These are phyloP conservation scores for Acanthamoeba lenticulata DNA, from an alignment of 208 protist genomes.

Conservation along the genomic window DNA sequence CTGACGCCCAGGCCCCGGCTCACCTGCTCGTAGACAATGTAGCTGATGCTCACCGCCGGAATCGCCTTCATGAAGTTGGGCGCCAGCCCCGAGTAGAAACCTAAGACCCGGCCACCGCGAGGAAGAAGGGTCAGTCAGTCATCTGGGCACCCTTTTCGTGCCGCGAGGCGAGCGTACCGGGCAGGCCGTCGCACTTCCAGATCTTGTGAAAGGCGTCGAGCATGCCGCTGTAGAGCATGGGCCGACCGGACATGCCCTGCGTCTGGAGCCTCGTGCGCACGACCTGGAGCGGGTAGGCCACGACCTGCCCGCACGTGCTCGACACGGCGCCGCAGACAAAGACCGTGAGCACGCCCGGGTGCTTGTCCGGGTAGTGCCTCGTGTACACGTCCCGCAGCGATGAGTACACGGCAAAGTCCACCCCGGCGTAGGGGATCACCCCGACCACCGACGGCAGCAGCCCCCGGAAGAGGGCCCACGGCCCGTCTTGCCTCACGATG, in stretches of 20 bases:
- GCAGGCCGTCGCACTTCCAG: conserved; percentile 40
- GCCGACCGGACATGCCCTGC: conserved; percentile 46
- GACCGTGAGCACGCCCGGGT: conserved; percentile 48
- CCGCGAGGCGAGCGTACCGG: neutral
- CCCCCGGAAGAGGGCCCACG: neutral
- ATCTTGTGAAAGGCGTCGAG: conserved; percentile 58
- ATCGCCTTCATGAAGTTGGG: conserved; percentile 70
- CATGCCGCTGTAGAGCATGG: conserved; percentile 59
- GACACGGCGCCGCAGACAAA: conserved; percentile 57
- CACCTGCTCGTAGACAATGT: conserved; percentile 65
- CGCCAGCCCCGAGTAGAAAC: conserved; percentile 46
- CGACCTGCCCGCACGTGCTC: conserved; percentile 62
- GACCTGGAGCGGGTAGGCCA: conserved; percentile 64
- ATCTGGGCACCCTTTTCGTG: neutral
- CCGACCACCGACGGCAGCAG: conserved; percentile 58
- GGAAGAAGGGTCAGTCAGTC: neutral
- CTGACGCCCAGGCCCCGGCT: neutral
- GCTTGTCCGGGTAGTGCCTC: neutral
- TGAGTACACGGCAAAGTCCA: conserved; percentile 68
- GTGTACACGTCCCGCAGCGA: conserved; percentile 42
- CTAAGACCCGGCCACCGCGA: neutral
- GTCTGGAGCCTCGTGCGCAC: conserved; percentile 61
- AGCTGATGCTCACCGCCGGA: conserved; percentile 70
- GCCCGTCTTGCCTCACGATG: conserved; percentile 35
- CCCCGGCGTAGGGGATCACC: conserved; percentile 63